These are phyloP conservation scores for Daldinia grandis DNA, from an alignment of 495 filamentous ascomycete genomes.

Conservation along the genomic window DNA sequence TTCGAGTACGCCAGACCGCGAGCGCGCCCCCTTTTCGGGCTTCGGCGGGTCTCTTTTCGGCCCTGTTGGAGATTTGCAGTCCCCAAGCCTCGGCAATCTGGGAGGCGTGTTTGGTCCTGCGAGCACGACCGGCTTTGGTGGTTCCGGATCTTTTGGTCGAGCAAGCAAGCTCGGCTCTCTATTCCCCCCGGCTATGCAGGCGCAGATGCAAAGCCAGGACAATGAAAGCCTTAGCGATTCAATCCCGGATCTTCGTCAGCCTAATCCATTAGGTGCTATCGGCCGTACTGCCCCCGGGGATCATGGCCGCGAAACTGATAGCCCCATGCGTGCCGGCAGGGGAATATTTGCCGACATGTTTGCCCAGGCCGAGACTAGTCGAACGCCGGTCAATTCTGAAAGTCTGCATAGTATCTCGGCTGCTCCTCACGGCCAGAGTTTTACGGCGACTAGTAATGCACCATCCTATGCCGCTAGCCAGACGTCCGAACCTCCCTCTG, in stretches of 20 bases:
- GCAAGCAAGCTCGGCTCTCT: slow-evolving; percentile 86
- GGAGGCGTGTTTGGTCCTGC: slow-evolving; percentile 60
- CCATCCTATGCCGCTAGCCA: slow-evolving; percentile 43
- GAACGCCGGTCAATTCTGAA: slow-evolving; percentile 48
- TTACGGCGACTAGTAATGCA: slow-evolving; percentile 46
- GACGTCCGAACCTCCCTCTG: slow-evolving; percentile 65
- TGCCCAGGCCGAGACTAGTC: slow-evolving; percentile 49
- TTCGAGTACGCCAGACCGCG: slow-evolving; percentile 79
- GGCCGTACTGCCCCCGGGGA: slow-evolving; percentile 61
- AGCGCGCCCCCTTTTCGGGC: slow-evolving; percentile 68
- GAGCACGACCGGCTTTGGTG: slow-evolving; percentile 55
- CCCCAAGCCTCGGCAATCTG: slow-evolving; percentile 70
- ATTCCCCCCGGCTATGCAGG: slow-evolving; percentile 87
- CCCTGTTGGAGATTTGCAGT: slow-evolving; percentile 74
- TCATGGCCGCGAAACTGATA: slow-evolving; percentile 65
- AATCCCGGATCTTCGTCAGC: slow-evolving; percentile 59
- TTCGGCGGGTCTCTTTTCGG: slow-evolving; percentile 81
- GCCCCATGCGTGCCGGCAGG: slow-evolving; percentile 66
- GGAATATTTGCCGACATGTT: slow-evolving; percentile 66
- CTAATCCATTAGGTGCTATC: slow-evolving; percentile 61
- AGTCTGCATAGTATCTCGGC: slow-evolving; percentile 43
- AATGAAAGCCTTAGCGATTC: slow-evolving; percentile 60
- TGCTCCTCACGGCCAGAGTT: slow-evolving; percentile 48
- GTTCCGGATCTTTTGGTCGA: slow-evolving; percentile 70
- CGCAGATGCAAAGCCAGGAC: slow-evolving; percentile 78